phyloP scores from a whole-genome alignment of 176 grass and related monocot genomes.

The Musa schizocarpa region DNA sequence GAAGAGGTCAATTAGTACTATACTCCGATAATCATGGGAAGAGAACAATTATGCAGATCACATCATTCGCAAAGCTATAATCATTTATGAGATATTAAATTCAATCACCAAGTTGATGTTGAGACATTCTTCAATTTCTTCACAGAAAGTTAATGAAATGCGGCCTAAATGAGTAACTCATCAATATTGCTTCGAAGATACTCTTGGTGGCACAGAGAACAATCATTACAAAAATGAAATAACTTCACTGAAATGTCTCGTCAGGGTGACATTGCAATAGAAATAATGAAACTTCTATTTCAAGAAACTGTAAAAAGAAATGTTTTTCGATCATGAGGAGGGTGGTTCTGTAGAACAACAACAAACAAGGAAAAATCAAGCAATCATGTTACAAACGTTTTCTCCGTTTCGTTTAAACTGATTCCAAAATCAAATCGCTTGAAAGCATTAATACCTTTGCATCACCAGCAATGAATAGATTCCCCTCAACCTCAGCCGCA shows the following conservation, averaged over 20 bases:
- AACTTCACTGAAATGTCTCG: background rate
- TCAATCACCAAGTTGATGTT: background rate
- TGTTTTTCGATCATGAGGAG: background rate
- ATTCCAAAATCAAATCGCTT: background rate
- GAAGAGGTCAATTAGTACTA: background rate
- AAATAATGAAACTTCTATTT: background rate
- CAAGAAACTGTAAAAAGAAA: background rate
- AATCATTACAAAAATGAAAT: too few relatives aligned
- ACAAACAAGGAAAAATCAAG: background rate
- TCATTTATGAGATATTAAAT: background rate
- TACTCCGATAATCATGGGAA: background rate
- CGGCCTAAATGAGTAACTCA: too few relatives aligned
- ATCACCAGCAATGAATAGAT: conserved; percentile 1
- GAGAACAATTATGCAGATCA: background rate
- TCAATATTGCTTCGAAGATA: too few relatives aligned
- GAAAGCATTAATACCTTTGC: conserved; percentile 10
- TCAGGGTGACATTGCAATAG: background rate
- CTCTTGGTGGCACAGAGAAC: too few relatives aligned
- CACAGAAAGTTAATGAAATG: too few relatives aligned
- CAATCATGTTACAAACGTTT: background rate
- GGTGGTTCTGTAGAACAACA: background rate
- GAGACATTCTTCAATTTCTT: background rate
- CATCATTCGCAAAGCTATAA: too few relatives aligned
- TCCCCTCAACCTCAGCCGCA: background rate
- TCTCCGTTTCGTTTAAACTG: background rate